phyloP scores from a whole-genome alignment of 192 early-diverging fungal species.

The Nowakowskiella sp. region DNA sequence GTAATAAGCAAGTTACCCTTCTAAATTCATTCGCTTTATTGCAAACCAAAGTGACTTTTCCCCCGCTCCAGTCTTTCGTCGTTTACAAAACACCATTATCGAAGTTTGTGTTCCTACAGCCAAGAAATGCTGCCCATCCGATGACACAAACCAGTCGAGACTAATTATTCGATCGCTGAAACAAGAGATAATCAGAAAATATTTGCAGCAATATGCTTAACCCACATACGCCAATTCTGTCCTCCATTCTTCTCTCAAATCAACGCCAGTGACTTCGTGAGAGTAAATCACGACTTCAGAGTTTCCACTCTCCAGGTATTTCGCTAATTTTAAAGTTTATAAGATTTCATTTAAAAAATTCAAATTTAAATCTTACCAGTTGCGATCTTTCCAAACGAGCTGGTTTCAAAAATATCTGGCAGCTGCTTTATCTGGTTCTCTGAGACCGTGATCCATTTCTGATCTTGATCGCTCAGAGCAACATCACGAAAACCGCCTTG shows the following conservation, averaged over 20 bases:
- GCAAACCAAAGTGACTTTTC: constrained; percentile 40
- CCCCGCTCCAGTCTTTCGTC: constrained; percentile 29
- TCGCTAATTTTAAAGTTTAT: constrained; percentile 1
- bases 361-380: constrained; percentile 12
- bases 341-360: constrained; percentile 9
- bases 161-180: constrained; percentile 43
- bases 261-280: constrained; percentile 33
- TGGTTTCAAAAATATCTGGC: constrained; percentile 13
- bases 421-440: constrained; percentile 11
- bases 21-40: constrained; percentile 46
- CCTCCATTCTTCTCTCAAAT: constrained; percentile 34
- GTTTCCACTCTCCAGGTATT: background rate
- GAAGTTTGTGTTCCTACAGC: constrained; percentile 48
- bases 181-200: background rate
- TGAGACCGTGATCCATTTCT: constrained; percentile 10
- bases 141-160: constrained; percentile 66
- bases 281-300: constrained; percentile 34
- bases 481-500: background rate
- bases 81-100: constrained; percentile 55
- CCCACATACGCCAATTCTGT: constrained; percentile 25
- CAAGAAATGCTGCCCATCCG: constrained; percentile 64
- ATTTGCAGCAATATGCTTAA: constrained; percentile 9
- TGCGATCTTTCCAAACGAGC: constrained; percentile 39
- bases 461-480: background rate
- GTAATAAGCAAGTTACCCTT: constrained; percentile 29